Evolutionary conservation across 495 filamentous ascomycete species (phyloP).

Genomic region (Penicillium verhagenii): DNA sequence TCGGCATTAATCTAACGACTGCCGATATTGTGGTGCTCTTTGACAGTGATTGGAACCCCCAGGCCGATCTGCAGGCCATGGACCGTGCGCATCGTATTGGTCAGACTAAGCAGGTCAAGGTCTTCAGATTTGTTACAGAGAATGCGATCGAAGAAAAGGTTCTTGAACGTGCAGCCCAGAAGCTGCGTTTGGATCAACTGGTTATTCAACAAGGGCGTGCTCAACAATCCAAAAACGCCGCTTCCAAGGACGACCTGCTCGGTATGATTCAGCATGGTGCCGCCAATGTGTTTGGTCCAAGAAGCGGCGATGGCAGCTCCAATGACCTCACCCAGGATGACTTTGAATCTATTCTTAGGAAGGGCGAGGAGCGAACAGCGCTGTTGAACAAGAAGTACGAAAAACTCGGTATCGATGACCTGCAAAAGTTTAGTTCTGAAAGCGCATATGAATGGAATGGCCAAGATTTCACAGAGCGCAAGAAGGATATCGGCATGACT

Average conservation of each 20-base stretch:
- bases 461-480: constrained; percentile 82
- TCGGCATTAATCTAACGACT: constrained; percentile 97
- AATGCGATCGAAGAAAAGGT: constrained; percentile 99
- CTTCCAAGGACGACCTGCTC: constrained; percentile 93
- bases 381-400: constrained; percentile 91
- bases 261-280: constrained; percentile 99
- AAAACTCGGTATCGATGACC: constrained; percentile 95
- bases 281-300: constrained; percentile 80
- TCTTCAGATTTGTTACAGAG: constrained; percentile 96
- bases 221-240: constrained; percentile 81
- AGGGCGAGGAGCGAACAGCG: constrained; percentile 86
- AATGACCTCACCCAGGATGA: constrained; percentile 77
- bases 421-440: constrained; percentile 97
- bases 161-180: constrained; percentile 94
- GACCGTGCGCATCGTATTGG: constrained; percentile 97
- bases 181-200: constrained; percentile 95
- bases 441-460: constrained; percentile 99
- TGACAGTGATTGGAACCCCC: constrained; percentile 99
- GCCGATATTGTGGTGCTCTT: constrained; percentile 98
- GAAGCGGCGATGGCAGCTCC: constrained; percentile 58
- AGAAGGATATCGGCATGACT: constrained; percentile 90
- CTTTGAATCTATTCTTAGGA: constrained; percentile 81
- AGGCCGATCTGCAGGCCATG: constrained; percentile 98
- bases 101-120: constrained; percentile 95
- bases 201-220: constrained; percentile 98